phyloP scores from a whole-genome alignment of 2,329 filamentous ascomycete species.

The Ascochyta fabae region DNA sequence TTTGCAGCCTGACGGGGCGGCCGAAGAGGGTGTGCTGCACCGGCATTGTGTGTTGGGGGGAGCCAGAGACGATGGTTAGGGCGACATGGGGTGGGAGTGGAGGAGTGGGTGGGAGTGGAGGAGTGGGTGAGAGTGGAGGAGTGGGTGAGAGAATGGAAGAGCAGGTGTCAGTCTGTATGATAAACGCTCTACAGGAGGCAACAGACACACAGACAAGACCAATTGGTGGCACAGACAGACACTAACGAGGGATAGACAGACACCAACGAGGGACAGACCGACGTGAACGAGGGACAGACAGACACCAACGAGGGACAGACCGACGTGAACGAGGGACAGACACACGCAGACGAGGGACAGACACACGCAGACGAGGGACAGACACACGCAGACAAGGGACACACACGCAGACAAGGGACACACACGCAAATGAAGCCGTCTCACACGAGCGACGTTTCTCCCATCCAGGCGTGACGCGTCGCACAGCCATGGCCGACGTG shows the following conservation, averaged over 20 bases:
- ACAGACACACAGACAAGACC: neutral
- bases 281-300: neutral
- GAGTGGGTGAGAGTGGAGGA: slow-evolving; percentile 16
- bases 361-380: neutral
- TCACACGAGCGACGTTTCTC: too few species aligned
- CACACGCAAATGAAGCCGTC: too few species aligned
- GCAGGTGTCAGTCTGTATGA: slow-evolving; percentile 7
- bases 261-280: neutral
- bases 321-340: neutral
- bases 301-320: too few species aligned
- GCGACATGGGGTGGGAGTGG: slow-evolving; percentile 4
- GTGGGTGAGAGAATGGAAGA: neutral
- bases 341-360: too few species aligned
- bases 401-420: too few species aligned
- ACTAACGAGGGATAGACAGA: neutral
- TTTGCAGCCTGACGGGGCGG: slow-evolving; percentile 40
- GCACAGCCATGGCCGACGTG: slow-evolving; percentile 1
- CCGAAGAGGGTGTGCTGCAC: slow-evolving; percentile 43
- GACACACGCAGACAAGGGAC: too few species aligned
- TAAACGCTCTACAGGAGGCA: neutral
- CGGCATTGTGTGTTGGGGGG: slow-evolving; percentile 33
- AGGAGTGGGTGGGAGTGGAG: neutral
- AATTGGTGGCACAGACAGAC: neutral
- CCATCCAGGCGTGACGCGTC: slow-evolving; percentile 21
- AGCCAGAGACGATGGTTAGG: slow-evolving; percentile 3